These are phyloP conservation scores for Chaetomium sp. DNA, from an alignment of 2,329 filamentous ascomycete species.

Conservation along the genomic window DNA sequence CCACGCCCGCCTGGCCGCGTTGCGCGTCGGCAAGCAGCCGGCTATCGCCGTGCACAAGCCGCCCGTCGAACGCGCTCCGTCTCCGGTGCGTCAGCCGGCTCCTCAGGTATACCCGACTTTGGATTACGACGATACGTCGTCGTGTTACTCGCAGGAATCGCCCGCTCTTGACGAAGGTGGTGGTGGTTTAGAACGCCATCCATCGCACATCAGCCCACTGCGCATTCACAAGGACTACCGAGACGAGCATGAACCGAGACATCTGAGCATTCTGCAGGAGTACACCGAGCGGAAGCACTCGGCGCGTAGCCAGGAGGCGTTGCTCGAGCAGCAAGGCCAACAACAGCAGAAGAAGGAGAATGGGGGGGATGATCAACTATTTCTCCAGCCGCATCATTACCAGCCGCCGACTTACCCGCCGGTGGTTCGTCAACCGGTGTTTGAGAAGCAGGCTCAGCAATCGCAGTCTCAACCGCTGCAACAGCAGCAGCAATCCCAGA, in stretches of 20 bases:
- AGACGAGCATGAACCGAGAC: conserved; percentile 3
- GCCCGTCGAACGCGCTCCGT: conserved; percentile 2
- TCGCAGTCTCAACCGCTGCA: too few relatives aligned
- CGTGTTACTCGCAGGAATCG: conserved; percentile 29
- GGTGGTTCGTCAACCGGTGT: too few relatives aligned
- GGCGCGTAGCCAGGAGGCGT: conserved; percentile 2
- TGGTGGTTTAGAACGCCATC: conserved; percentile 5
- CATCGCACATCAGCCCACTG: conserved; percentile 25
- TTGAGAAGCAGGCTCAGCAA: too few relatives aligned
- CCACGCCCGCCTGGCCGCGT: not conserved
- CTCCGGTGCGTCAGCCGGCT: conserved; percentile 3
- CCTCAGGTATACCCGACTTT: not conserved
- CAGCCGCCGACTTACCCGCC: too few relatives aligned
- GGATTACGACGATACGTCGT: conserved; percentile 23
- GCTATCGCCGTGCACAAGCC: conserved; percentile 11
- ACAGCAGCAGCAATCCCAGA: too few relatives aligned
- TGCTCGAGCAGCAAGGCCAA: not conserved
- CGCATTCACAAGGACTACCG: conserved; percentile 18
- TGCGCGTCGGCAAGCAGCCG: not conserved
- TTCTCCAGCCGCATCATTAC: too few relatives aligned
- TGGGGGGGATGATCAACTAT: too few relatives aligned
- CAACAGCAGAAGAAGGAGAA: not conserved
- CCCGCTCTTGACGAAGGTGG: not conserved
- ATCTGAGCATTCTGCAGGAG: conserved; percentile 17
- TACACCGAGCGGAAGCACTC: conserved; percentile 13